These are phyloP conservation scores for Neurospora pannonica DNA, from an alignment of 495 filamentous ascomycete species.

Conservation along the genomic window DNA sequence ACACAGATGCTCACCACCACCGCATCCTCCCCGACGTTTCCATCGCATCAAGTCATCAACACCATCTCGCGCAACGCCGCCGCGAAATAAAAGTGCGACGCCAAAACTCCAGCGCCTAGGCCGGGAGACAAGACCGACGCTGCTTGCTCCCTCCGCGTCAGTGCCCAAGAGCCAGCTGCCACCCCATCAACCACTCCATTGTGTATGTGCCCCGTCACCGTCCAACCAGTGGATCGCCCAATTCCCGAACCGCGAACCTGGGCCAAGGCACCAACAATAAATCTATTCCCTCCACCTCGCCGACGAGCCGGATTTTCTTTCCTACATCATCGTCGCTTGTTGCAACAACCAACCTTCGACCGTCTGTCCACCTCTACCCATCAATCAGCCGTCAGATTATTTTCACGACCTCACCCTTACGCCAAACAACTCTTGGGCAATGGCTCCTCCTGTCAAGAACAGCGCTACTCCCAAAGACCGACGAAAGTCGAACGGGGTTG, in stretches of 20 bases:
- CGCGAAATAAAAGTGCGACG: slow-evolving; percentile 28
- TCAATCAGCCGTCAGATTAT: slow-evolving; percentile 5
- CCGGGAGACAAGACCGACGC: background rate
- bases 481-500: slow-evolving; percentile 28
- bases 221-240: slow-evolving; percentile 21
- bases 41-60: slow-evolving; percentile 1
- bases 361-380: slow-evolving; percentile 2
- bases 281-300: slow-evolving; percentile 8
- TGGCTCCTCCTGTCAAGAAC: slow-evolving; percentile 33
- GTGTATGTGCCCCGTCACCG: slow-evolving; percentile 12
- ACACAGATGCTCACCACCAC: slow-evolving; percentile 15
- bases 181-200: slow-evolving; percentile 11
- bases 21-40: slow-evolving; percentile 15
- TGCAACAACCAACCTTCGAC: slow-evolving; percentile 1
- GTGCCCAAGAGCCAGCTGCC: background rate
- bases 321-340: background rate
- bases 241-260: slow-evolving; percentile 13
- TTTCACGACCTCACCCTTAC: background rate
- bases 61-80: slow-evolving; percentile 16
- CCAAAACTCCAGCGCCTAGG: slow-evolving; percentile 20
- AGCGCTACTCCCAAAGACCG: slow-evolving; percentile 32
- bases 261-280: slow-evolving; percentile 10
- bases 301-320: background rate
- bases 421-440: slow-evolving; percentile 2
- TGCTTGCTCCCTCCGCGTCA: background rate